Base-by-base conservation (phyloP, 441 rosid genomes). In the Bruguiera hainesii region DNA sequence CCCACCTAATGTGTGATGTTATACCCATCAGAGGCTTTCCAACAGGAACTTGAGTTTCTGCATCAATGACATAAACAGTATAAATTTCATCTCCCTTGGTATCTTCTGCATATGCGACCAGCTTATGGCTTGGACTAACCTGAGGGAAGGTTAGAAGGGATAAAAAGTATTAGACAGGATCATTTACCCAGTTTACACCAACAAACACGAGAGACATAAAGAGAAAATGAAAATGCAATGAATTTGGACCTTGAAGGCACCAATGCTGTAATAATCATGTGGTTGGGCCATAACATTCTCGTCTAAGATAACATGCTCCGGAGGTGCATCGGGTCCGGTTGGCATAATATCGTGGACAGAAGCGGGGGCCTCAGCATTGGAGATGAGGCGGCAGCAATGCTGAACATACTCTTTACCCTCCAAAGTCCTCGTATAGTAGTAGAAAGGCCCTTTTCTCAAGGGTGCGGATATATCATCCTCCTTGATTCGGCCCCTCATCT, bases 31-130 rank as follows among this genome's bases (percentile, higher is more conserved):
- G 73, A 58, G 93, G 89, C 63, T 80, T 71, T 58, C 79, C 95
- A 15, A 88, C 74, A 25, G 72, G 67, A 70, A 72, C 77, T 57
- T 72, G 68, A 30, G 84, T 63, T 75, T 89, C 96, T n/a, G 82
- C 84, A 80, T 94, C 86, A 18, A 91, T 87, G 72, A 89, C 82
- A 78, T 75, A 66, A 3, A 89, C 78, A 1, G 87, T 79, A 71
- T 88, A 79, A 64, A 86, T 88, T 71, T 91, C 97, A 74, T 88
- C 84, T 39, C 98, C 97, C 73, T 85, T 89, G 25, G 83, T 83
- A 75, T 94, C 98, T 76, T 94, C 96, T 6, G 93, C 93, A 77
- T 85, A 94, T 28, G 96, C 93, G 59, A 81, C 93, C 81, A 91
- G 60, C 75, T 89, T 89, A 78, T 84, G 86, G 65, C 83, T 82